Evolutionary conservation across 1,284 basidiomycete genomes (phyloP).

Genomic region (Porodaedalea pini): DNA sequence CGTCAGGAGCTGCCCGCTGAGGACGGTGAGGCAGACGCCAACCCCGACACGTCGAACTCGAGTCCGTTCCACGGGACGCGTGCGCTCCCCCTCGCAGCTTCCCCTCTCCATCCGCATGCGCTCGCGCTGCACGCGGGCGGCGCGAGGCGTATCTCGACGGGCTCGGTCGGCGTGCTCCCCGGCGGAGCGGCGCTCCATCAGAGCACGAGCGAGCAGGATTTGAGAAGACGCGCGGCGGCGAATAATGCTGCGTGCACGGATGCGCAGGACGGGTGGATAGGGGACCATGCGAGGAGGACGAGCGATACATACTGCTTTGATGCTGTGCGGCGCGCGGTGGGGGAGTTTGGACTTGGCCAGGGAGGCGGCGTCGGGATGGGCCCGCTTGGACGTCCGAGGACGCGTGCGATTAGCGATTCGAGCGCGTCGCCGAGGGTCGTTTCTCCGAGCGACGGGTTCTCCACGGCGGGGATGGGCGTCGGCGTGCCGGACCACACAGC

Average conservation of each 20-base stretch:
- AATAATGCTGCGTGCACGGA: not conserved
- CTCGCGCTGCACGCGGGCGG: not conserved
- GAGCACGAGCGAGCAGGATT: constrained; percentile 18
- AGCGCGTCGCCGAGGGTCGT: constrained; percentile 17
- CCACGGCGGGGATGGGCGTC: not conserved
- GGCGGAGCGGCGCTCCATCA: constrained; percentile 3
- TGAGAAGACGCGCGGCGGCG: constrained; percentile 12
- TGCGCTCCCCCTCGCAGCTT: constrained; percentile 4
- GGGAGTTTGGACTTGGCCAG: not conserved
- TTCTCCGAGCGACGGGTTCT: constrained; percentile 8
- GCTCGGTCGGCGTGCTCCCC: constrained; percentile 7
- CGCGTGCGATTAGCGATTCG: constrained; percentile 20
- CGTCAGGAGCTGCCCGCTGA: not conserved
- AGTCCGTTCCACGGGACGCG: constrained; percentile 16
- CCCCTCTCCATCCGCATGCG: not conserved
- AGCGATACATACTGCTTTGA: constrained; percentile 19
- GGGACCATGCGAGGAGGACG: constrained; percentile 15
- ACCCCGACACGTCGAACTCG: constrained; percentile 13
- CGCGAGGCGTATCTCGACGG: constrained; percentile 17
- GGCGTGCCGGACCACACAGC: not conserved
- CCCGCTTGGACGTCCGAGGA: constrained; percentile 3
- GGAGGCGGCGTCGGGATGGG: not conserved
- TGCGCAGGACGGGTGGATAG: not conserved
- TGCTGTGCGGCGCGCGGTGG: not conserved
- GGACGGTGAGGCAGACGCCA: not conserved